Conservation (phyloP, 179 eudicot genomes). For the Silene coronaria region DNA sequence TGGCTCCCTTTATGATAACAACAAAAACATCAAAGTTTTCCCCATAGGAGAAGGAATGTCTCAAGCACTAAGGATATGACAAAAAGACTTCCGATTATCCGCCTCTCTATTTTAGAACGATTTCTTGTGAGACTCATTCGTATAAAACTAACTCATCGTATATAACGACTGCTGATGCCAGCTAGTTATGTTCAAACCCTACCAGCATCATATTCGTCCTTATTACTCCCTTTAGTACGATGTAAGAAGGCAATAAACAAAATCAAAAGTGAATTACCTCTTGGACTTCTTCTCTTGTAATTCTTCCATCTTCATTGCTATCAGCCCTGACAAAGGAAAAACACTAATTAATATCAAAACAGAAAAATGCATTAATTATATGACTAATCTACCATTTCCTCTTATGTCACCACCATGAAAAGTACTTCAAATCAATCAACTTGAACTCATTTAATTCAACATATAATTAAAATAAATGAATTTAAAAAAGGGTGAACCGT, state of each 20-base stretch:
- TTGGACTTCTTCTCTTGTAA: constrained; percentile 71
- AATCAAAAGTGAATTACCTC: constrained; percentile 44
- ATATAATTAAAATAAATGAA: not conserved
- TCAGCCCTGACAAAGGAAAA: constrained; percentile 56
- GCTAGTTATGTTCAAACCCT: no score
- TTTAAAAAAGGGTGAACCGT: not conserved
- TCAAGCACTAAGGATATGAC: constrained; percentile 3
- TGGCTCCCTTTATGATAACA: constrained; percentile 20
- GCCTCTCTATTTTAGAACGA: not conserved
- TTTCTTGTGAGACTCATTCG: no score
- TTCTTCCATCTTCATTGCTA: constrained; percentile 80
- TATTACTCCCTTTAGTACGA: no score
- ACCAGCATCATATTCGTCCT: no score
- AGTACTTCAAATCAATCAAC: not conserved
- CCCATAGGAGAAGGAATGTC: constrained; percentile 23
- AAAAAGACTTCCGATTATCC: not conserved
- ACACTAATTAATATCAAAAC: not conserved
- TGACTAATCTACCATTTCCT: constrained; percentile 19
- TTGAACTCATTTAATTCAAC: not conserved
- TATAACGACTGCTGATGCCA: no score
- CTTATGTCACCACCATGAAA: constrained; percentile 2
- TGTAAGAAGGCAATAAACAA: not conserved
- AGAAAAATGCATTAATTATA: not conserved
- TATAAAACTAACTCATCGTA: no score
- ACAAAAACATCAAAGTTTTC: constrained; percentile 11